These are phyloP conservation scores for Cladobotryum protrusum DNA, from an alignment of 2,329 filamentous ascomycete genomes.

Conservation along the genomic window DNA sequence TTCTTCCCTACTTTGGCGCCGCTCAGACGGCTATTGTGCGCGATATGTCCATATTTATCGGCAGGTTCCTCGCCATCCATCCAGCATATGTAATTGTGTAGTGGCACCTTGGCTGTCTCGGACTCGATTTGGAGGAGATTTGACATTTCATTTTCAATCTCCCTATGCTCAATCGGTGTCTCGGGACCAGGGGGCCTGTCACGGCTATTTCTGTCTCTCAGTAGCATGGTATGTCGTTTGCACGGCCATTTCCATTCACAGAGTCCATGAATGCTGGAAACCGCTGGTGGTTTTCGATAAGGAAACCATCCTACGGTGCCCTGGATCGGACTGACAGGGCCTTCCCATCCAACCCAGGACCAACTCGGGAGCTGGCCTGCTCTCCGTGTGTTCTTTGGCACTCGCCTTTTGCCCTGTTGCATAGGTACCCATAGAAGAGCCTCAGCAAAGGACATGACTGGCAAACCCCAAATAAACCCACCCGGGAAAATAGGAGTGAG, in stretches of 20 bases:
- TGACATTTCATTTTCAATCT: neutral
- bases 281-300: neutral
- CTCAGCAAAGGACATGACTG: conserved; percentile 11
- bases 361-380: neutral
- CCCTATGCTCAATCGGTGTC: neutral
- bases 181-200: neutral
- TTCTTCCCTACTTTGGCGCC: neutral
- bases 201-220: no score
- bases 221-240: neutral
- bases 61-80: neutral
- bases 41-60: no score
- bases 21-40: neutral
- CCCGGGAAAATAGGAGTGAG: conserved; percentile 6
- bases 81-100: neutral
- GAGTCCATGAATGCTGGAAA: neutral
- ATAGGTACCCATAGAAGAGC: conserved; percentile 4
- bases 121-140: neutral
- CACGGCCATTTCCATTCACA: neutral
- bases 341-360: neutral
- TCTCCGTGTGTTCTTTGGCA: neutral
- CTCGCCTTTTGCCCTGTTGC: neutral
- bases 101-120: neutral
- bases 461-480: conserved; percentile 10
- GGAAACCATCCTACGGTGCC: neutral
- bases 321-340: neutral